Evolutionary conservation across 192 early-diverging fungal genomes (phyloP), one percentile per base, ranked within the genome.

Genomic region (Lunasporangiospora selenospora): DNA sequence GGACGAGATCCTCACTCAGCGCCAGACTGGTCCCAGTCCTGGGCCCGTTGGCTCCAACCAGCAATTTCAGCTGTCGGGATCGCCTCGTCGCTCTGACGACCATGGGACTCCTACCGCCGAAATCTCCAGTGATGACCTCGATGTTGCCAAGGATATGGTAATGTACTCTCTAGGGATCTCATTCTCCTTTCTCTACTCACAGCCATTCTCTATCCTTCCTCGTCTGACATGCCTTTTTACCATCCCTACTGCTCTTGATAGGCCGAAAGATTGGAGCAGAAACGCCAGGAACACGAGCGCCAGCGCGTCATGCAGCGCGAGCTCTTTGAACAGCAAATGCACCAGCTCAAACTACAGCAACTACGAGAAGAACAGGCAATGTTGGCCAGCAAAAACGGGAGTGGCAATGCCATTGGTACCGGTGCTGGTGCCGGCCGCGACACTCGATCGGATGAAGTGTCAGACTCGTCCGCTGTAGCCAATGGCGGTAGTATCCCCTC

Each of bases 171-270:
- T 47, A 27, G 23, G 13, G 5, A 27, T 15, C 31, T 44, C 36
- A 52, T 23, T 13, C 4, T 21, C 45, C 12, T 7, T 45, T 29
- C 45, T 19, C 18, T 31, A 12, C 34, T 41, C 40, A 3, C 30
- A 19, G 1, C 19, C 43, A 40, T 26, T 16, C 32, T 6, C 12
- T 34, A 41, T 38, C 27, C 30, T 38, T 26, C 41, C 27, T 10
- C 39, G 77, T 80, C 52, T 87, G n/a, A 84, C 45, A 69, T 85
- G 10, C 85, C 83, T 26, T 75, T 69, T 21, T 87, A 83, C 19
- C 76, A 80, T 24, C 81, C 81, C 64, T 87, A 87, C 62, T 86
- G 13, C 7, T 37, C 3, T 59, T 23, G 33, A 2, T 53, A 64
- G 58, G 66, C 57, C 38, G 56, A 80, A 40, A 75, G 75, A 53